Conservation (phyloP, 495 filamentous ascomycete genomes). For the Aspergillus asperescens region DNA sequence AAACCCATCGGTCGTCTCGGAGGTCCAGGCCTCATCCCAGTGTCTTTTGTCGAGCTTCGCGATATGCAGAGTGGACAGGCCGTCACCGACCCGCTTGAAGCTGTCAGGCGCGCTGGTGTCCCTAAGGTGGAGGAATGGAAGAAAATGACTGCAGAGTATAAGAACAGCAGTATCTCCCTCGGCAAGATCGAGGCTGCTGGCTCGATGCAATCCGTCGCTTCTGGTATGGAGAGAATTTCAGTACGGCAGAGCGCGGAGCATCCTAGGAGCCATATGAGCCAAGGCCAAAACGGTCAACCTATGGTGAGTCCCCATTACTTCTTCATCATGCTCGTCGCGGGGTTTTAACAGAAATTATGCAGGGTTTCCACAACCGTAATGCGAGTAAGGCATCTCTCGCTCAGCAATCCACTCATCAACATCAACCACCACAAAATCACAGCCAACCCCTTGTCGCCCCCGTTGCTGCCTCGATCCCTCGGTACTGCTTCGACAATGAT, state of each 20-base stretch:
- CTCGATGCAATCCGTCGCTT: constrained; percentile 49
- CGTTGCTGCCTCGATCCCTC: constrained; percentile 76
- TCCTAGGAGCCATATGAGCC: constrained; percentile 41
- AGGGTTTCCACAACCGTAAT: constrained; percentile 46
- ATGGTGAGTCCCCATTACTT: constrained; percentile 39
- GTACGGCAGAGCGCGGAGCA: constrained; percentile 41
- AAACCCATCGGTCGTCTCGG: constrained; percentile 95
- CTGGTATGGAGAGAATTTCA: constrained; percentile 78
- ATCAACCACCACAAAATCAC: constrained; percentile 24
- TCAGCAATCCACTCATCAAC: constrained; percentile 25
- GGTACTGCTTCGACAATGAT: constrained; percentile 94
- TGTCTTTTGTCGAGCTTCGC: constrained; percentile 92
- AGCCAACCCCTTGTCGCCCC: constrained; percentile 47
- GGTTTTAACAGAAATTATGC: constrained; percentile 1
- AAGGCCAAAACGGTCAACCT: constrained; percentile 44
- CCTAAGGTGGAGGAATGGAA: constrained; percentile 99
- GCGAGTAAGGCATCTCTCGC: constrained; percentile 38
- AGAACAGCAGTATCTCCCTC: constrained; percentile 95
- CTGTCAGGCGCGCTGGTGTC: constrained; percentile 83
- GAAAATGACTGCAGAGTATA: constrained; percentile 98
- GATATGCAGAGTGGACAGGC: constrained; percentile 86
- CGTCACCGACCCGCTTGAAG: constrained; percentile 77
- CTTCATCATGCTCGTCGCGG: not conserved
- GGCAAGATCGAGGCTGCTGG: constrained; percentile 72
- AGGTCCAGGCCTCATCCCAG: constrained; percentile 91